These are phyloP conservation scores for Lichtheimia ornata DNA, from an alignment of 371 early-diverging fungal genomes.

Conservation along the genomic window DNA sequence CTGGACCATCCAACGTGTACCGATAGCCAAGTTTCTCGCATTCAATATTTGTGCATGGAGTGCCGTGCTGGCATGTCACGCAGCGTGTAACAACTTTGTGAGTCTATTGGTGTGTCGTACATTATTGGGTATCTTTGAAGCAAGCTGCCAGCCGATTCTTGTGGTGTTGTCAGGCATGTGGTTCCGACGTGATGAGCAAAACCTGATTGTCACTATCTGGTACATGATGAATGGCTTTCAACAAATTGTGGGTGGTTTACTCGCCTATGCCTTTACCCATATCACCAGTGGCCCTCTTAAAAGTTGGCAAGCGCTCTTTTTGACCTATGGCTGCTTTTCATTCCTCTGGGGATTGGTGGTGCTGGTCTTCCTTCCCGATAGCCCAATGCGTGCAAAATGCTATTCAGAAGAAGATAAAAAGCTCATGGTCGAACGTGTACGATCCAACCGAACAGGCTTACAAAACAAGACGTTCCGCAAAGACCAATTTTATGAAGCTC, in stretches of 20 bases:
- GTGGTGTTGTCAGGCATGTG: conserved; percentile 34
- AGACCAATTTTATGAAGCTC: conserved; percentile 25
- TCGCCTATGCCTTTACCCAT: conserved; percentile 29
- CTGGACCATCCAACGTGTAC: conserved; percentile 25
- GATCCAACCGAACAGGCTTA: conserved; percentile 26
- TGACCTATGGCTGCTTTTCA: conserved; percentile 21
- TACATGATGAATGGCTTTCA: conserved; percentile 33
- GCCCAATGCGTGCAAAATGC: conserved; percentile 31
- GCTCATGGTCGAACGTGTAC: conserved; percentile 25
- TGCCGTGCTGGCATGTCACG: conserved; percentile 19
- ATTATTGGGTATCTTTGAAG: conserved; percentile 28
- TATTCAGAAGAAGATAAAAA: conserved; percentile 29
- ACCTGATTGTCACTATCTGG: conserved; percentile 67
- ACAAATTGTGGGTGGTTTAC: conserved; percentile 29
- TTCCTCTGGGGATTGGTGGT: conserved; percentile 25
- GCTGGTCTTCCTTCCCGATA: conserved; percentile 21
- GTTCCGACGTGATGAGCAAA: conserved; percentile 67
- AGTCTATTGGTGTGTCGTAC: conserved; percentile 22
- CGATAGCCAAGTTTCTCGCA: conserved; percentile 24
- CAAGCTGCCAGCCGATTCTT: conserved; percentile 24
- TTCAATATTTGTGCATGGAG: conserved; percentile 27
- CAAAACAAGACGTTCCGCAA: conserved; percentile 22
- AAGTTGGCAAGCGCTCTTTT: conserved; percentile 29
- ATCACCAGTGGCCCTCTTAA: conserved; percentile 23
- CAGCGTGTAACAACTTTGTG: conserved; percentile 22